phyloP scores from a whole-genome alignment of 202 grass and related monocot species.

The Eragrostis tef region DNA sequence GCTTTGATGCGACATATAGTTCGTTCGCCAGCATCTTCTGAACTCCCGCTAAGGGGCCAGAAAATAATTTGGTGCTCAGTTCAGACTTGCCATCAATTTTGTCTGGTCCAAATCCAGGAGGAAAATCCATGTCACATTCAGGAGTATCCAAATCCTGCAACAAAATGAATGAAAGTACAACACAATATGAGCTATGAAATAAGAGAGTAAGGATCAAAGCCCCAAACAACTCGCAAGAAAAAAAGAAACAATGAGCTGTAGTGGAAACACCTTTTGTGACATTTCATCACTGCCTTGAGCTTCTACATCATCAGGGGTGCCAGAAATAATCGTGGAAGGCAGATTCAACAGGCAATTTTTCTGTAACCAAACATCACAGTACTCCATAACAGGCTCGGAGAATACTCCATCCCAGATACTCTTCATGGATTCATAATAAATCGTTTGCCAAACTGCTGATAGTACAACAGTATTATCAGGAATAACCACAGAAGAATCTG shows the following conservation, averaged over 20 bases:
- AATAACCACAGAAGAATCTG: conserved; percentile 40
- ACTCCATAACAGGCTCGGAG: conserved; percentile 61
- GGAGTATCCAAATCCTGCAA: conserved; percentile 46
- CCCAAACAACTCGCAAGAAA: conserved; percentile 17
- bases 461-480: conserved; percentile 52
- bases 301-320: conserved; percentile 33
- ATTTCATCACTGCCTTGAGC: conserved; percentile 47
- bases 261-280: conserved; percentile 46
- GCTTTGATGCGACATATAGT: conserved; percentile 75
- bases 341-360: conserved; percentile 49
- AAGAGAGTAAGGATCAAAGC: conserved; percentile 30
- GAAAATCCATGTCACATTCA: conserved; percentile 51
- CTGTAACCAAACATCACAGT: conserved; percentile 67
- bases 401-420: conserved; percentile 68
- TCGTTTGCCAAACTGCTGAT: conserved; percentile 55
- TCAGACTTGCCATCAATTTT: conserved; percentile 34
- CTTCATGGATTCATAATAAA: conserved; percentile 83
- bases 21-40: conserved; percentile 68
- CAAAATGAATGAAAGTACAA: conserved; percentile 22
- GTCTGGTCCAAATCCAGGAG: conserved; percentile 58
- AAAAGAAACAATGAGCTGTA: conserved; percentile 34
- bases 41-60: conserved; percentile 46
- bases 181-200: neutral
- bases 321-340: conserved; percentile 36
- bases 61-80: conserved; percentile 42